Evolutionary conservation across 192 early-diverging fungal genomes (phyloP).

Genomic region (Mortierella alpina): DNA sequence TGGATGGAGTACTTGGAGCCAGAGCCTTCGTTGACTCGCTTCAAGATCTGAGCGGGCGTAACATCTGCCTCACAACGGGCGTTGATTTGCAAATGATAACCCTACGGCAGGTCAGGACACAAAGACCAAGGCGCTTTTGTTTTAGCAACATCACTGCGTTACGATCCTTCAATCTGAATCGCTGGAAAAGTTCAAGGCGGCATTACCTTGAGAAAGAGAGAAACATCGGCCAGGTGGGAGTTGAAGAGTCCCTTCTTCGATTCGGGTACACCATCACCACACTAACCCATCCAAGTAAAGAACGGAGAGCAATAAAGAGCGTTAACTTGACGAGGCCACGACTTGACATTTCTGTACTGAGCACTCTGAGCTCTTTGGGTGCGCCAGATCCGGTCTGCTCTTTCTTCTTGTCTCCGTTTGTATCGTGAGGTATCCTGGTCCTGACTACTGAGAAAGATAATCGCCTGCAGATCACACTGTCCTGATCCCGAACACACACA

Average conservation of each 20-base stretch:
- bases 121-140: background rate
- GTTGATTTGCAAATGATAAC: slow-evolving; percentile 89
- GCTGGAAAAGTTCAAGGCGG: background rate
- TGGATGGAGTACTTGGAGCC: slow-evolving; percentile 93
- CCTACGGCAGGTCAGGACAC: slow-evolving; percentile 57
- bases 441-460: no score
- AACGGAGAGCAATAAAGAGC: background rate
- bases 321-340: no score
- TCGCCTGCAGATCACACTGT: no score
- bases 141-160: no score
- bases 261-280: slow-evolving; percentile 95
- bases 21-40: slow-evolving; percentile 82
- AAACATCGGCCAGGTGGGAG: slow-evolving; percentile 84
- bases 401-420: no score
- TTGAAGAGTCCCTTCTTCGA: slow-evolving; percentile 90
- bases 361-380: no score
- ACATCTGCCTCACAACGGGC: slow-evolving; percentile 88
- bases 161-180: no score
- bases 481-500: no score
- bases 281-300: slow-evolving; percentile 56
- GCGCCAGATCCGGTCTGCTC: no score
- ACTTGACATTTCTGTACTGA: no score
- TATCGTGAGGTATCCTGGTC: no score
- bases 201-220: slow-evolving; percentile 79
- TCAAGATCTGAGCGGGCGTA: slow-evolving; percentile 85